These are phyloP conservation scores for Prunus kanzakura DNA, from an alignment of 306 rosid species.

Conservation along the genomic window DNA sequence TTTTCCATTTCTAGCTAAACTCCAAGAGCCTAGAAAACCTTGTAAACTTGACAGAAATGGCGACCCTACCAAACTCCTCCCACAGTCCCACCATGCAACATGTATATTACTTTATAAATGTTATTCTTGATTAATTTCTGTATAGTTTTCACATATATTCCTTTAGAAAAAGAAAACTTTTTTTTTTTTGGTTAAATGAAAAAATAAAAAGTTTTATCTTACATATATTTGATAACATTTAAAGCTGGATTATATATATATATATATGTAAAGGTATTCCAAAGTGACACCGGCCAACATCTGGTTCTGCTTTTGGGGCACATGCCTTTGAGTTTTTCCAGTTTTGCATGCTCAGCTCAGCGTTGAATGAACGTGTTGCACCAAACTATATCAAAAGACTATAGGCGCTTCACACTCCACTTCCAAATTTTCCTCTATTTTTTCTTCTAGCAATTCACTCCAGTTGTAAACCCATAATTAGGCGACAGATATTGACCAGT, in stretches of 20 bases:
- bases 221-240: too few relatives aligned
- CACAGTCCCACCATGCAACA: background rate
- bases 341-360: background rate
- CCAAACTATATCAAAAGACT: background rate
- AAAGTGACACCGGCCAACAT: conserved; percentile 21
- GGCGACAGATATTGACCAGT: too few relatives aligned
- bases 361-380: background rate
- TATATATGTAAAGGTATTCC: background rate
- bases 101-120: background rate
- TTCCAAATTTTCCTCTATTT: too few relatives aligned
- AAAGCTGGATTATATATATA: background rate
- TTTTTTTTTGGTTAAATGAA: background rate
- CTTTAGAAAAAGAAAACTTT: background rate
- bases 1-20: conserved; percentile 24
- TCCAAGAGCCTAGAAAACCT: conserved; percentile 12
- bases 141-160: background rate
- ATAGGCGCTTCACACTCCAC: background rate
- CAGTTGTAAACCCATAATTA: background rate
- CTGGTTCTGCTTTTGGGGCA: conserved; percentile 28
- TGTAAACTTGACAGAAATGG: conserved; percentile 17
- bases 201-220: background rate
- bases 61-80: conserved; percentile 10
- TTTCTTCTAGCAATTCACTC: background rate
- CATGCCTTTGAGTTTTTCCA: background rate
- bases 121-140: background rate